Evolutionary conservation across 2,329 filamentous ascomycete species (phyloP).

Genomic region (Davidsoniella virescens): DNA sequence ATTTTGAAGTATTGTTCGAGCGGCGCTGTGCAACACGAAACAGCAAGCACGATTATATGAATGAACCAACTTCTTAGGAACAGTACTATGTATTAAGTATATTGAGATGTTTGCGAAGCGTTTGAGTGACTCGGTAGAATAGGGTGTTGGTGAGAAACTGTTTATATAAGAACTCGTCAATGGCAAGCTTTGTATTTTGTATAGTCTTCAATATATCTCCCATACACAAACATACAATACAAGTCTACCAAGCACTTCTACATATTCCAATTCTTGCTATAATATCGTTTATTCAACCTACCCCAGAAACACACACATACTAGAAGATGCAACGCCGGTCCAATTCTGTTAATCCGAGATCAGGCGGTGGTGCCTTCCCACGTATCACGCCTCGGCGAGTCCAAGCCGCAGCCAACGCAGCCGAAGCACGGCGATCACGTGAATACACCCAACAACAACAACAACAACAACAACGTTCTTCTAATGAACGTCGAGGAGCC

Average conservation of each 20-base stretch:
- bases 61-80: no score
- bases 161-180: no score
- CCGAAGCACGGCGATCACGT: neutral
- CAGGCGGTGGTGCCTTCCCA: constrained; percentile 4
- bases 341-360: constrained; percentile 7
- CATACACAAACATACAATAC: neutral
- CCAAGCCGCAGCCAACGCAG: neutral
- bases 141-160: no score
- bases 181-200: no score
- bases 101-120: no score
- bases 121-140: no score
- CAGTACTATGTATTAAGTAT: no score
- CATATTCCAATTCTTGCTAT: neutral
- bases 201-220: no score
- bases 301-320: no score
- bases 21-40: no score
- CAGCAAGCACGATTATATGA: no score
- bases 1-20: no score
- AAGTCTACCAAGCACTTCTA: neutral
- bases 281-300: neutral
- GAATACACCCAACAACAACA: neutral
- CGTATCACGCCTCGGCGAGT: neutral
- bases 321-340: neutral
- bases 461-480: neutral
- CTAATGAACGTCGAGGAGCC: neutral